Conservation (phyloP, 768 basidiomycete species). For the Calocybe cyanea region DNA sequence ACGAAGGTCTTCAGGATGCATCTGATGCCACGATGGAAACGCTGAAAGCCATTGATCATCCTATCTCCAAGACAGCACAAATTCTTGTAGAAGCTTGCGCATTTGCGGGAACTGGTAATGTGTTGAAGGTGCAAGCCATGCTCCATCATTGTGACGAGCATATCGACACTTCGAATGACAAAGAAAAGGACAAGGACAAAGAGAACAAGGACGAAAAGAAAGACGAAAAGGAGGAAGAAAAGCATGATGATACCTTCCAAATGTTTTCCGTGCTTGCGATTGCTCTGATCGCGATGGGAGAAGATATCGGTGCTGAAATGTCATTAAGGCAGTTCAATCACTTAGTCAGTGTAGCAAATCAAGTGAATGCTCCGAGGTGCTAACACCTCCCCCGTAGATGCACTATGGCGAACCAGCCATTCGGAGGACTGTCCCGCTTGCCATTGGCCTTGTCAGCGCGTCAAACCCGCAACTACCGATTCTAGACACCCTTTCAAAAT, state of each 20-base stretch:
- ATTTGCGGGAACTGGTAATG: slow-evolving; percentile 94
- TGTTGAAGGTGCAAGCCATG: slow-evolving; percentile 88
- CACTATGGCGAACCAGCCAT: slow-evolving; percentile 94
- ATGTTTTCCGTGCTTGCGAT: slow-evolving; percentile 92
- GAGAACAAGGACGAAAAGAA: slow-evolving; percentile 47
- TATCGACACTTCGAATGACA: slow-evolving; percentile 59
- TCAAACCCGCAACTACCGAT: slow-evolving; percentile 95
- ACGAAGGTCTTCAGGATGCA: slow-evolving; percentile 83
- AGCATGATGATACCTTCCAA: slow-evolving; percentile 77
- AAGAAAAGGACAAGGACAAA: slow-evolving; percentile 45
- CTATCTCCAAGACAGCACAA: slow-evolving; percentile 85
- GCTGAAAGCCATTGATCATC: slow-evolving; percentile 89
- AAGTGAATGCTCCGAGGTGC: background rate
- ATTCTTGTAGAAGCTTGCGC: slow-evolving; percentile 92
- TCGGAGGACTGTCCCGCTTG: slow-evolving; percentile 89
- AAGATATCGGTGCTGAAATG: slow-evolving; percentile 98
- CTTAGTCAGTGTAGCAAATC: slow-evolving; percentile 50
- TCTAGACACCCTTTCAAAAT: slow-evolving; percentile 96
- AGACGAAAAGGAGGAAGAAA: slow-evolving; percentile 49
- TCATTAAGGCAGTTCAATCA: slow-evolving; percentile 97
- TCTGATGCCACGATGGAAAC: slow-evolving; percentile 94
- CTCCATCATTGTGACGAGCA: slow-evolving; percentile 94
- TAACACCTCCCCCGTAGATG: slow-evolving; percentile 59
- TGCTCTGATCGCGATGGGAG: slow-evolving; percentile 94
- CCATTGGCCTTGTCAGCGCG: slow-evolving; percentile 89